Percentiles rank a stretch among this genome's conserved stretches.
These are phyloP conservation scores for Nephelium lappaceum DNA, from an alignment of 345 rosid genomes.

Conservation along the genomic window DNA sequence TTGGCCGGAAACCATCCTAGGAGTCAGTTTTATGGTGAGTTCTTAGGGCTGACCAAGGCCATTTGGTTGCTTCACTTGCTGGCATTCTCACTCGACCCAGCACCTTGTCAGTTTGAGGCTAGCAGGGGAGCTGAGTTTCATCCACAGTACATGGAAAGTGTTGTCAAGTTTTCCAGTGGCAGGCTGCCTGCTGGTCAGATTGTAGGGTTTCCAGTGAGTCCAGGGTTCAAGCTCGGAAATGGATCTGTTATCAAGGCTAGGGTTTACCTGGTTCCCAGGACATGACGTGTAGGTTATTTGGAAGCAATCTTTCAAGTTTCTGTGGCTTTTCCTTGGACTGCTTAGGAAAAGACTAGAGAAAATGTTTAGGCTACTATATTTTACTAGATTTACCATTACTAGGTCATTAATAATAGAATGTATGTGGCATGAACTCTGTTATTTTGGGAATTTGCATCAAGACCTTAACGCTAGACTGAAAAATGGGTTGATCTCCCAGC, in stretches of 20 bases:
- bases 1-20: conserved; percentile 76
- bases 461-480: background rate
- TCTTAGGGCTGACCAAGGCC: conserved; percentile 76
- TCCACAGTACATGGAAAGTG: conserved; percentile 88
- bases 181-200: conserved; percentile 65
- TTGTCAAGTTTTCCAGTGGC: conserved; percentile 60
- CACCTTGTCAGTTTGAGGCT: conserved; percentile 84
- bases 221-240: conserved; percentile 87
- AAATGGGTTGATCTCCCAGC: background rate
- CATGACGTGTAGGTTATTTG: conserved; percentile 21
- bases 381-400: background rate
- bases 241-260: conserved; percentile 81
- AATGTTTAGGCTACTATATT: background rate
- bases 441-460: background rate
- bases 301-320: background rate
- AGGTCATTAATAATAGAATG: background rate
- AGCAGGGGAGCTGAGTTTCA: conserved; percentile 82
- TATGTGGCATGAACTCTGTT: background rate
- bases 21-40: conserved; percentile 81
- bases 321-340: background rate
- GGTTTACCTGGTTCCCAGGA: conserved; percentile 67
- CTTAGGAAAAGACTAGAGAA: background rate
- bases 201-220: conserved; percentile 84
- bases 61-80: conserved; percentile 93
- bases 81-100: conserved; percentile 88